Evolutionary conservation across 805 yeast species (phyloP), one percentile per base, ranked within the genome.

Genomic region (Lipomyces yamanashiensis): DNA sequence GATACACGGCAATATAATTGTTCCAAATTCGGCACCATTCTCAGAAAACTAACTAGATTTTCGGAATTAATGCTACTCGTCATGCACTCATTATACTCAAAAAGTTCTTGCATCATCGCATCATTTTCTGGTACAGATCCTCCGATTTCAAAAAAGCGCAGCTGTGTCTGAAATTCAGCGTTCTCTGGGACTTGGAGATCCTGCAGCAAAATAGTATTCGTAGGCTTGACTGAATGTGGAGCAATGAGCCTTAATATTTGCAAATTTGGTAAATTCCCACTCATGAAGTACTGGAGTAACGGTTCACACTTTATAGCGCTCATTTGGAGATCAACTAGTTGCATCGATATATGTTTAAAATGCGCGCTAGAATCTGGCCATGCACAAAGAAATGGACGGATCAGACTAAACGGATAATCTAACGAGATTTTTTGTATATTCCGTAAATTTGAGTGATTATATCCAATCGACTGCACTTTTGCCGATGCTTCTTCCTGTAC

Each of bases 81-180:
- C 8, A 53, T 41, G 9, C 23, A 7, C 15, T 19, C 28, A 21
- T 41, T 21, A 41, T 15, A 53, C 2, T 40, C 57, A 53, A 53
- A 53, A 48, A 53, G 21, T 13, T 40, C 57, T 3, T 19, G 57
- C 7, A 48, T 39, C 15, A n/a, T 7, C 12, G 21, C 23, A 2
- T 53, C 57, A 33, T 40, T 40, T 1, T 53, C 57, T 2, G 57
- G 57, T 41, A 53, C 15, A 13, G 49, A 48, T 6, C 49, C 48
- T 13, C 57, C 57, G 15, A 53, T 40, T 17, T 53, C 57, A 2
- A 53, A 33, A 1, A 53, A 40, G 19, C 57, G 36, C 19, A 53
- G 34, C 21, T 53, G 57, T 1, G 15, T 23, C 45, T 53, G 39
- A 6, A 4, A 15, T 15, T 13, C 19, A 2, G 2, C 48, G 15